phyloP scores from a whole-genome alignment of 257 asterid genomes.

The Plectranthus barbatus region DNA sequence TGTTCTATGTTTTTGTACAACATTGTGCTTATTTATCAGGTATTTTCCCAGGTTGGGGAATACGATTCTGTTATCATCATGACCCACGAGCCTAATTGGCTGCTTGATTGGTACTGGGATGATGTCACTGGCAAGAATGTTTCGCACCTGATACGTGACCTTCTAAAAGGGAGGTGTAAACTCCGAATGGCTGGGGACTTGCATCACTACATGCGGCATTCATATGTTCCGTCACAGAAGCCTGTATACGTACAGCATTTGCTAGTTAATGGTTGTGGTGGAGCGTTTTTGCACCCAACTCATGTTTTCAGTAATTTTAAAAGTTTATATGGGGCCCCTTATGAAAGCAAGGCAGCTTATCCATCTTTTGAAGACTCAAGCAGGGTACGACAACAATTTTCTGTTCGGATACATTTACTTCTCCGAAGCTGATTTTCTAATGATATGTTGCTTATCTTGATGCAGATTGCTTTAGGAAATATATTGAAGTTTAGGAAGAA shows the following conservation, averaged over 20 bases:
- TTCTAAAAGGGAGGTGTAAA: conserved; percentile 79
- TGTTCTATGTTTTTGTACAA: not conserved
- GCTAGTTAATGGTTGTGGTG: conserved; percentile 97
- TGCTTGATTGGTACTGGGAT: conserved; percentile 89
- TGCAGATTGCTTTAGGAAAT: conserved; percentile 97
- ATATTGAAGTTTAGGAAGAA: conserved; percentile 96
- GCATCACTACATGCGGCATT: conserved; percentile 98
- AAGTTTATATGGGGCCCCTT: conserved; percentile 48
- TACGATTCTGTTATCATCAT: conserved; percentile 82
- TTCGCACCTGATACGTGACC: conserved; percentile 70
- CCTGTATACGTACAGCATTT: conserved; percentile 82
- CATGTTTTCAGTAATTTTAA: conserved; percentile 81
- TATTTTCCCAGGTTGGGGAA: conserved; percentile 56
- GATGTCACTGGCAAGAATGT: conserved; percentile 74
- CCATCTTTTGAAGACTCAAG: conserved; percentile 97
- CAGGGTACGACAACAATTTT: conserved; percentile 46
- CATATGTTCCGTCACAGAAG: conserved; percentile 65
- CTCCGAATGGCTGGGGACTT: conserved; percentile 93
- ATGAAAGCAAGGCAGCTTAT: conserved; percentile 81
- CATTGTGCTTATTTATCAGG: not conserved
- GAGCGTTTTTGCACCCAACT: conserved; percentile 98
- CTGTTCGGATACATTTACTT: not conserved
- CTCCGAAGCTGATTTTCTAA: conserved; percentile 3
- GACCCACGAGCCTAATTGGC: conserved; percentile 99
- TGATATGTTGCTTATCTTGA: conserved; percentile 1